A percentile compares a stretch with the other conserved stretches of the same genome.
Conservation (phyloP, 1,284 basidiomycete genomes). For the Grifola frondosa region DNA sequence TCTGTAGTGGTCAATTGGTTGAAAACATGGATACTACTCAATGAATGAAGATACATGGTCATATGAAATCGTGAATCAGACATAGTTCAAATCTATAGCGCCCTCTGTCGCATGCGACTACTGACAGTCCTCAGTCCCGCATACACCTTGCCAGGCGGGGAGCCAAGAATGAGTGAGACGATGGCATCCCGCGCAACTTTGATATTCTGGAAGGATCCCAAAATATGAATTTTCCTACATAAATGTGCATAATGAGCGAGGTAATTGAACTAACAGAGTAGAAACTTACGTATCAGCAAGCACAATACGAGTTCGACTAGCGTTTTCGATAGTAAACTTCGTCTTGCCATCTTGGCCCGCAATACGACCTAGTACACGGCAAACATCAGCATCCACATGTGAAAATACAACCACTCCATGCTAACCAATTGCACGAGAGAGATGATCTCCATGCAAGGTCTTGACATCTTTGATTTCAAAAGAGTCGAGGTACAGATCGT, state of each 20-base stretch:
- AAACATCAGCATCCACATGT: no score
- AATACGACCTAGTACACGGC: constrained; percentile 72
- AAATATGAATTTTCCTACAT: constrained; percentile 86
- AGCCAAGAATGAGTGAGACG: constrained; percentile 92
- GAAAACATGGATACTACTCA: neutral
- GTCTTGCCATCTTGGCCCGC: constrained; percentile 98
- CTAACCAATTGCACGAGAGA: constrained; percentile 91
- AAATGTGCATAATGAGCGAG: constrained; percentile 7
- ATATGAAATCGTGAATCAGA: constrained; percentile 7
- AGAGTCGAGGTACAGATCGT: constrained; percentile 97
- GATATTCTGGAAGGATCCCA: constrained; percentile 96
- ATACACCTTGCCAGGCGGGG: constrained; percentile 96
- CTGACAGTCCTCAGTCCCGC: constrained; percentile 89
- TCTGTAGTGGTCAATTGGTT: no score
- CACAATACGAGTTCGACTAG: constrained; percentile 93
- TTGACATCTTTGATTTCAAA: constrained; percentile 99
- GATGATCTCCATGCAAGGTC: constrained; percentile 94
- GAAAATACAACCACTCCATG: neutral
- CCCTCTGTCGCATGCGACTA: constrained; percentile 90
- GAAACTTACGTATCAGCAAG: constrained; percentile 88
- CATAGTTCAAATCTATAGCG: constrained; percentile 43
- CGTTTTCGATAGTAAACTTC: constrained; percentile 98
- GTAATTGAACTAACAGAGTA: constrained; percentile 1
- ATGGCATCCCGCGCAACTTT: constrained; percentile 96
- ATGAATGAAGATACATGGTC: constrained; percentile 5